Percentiles rank a stretch among this genome's conserved stretches.
Conservation (phyloP, 2,329 filamentous ascomycete species). For the Clonostachys rosea region DNA sequence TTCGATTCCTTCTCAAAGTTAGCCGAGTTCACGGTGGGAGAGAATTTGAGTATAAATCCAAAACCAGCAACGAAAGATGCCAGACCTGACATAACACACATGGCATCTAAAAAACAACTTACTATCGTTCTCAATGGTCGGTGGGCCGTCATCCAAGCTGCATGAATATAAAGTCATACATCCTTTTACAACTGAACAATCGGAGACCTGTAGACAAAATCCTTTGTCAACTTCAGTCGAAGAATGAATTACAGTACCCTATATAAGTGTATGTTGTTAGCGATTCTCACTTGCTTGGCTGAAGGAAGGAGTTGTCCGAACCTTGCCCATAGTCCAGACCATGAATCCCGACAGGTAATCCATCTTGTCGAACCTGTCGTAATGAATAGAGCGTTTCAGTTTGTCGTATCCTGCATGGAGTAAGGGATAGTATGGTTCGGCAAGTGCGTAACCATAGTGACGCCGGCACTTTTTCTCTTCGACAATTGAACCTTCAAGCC, state of each 20-base stretch:
- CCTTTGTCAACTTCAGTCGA: neutral
- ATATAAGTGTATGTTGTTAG: too few species aligned
- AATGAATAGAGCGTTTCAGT: neutral
- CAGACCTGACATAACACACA: neutral
- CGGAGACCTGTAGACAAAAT: neutral
- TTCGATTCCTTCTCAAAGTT: neutral
- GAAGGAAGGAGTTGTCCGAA: neutral
- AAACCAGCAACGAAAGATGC: too few species aligned
- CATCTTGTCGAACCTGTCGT: too few species aligned
- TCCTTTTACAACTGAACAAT: too few species aligned
- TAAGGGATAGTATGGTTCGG: neutral
- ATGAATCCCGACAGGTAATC: neutral
- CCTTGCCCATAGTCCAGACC: neutral
- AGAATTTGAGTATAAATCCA: too few species aligned
- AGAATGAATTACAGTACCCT: too few species aligned
- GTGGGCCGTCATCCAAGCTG: neutral
- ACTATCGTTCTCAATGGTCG: neutral
- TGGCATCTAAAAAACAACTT: neutral
- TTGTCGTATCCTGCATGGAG: neutral
- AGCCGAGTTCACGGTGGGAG: neutral
- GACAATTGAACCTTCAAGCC: conserved; percentile 75
- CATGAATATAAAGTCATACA: neutral
- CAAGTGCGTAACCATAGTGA: neutral
- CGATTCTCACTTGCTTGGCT: too few species aligned
- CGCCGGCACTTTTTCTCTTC: conserved; percentile 5